Percentiles rank a stretch among this genome's conserved stretches.
phyloP scores from a whole-genome alignment of 1,139 yeast species.

The Kodamaea sp. region DNA sequence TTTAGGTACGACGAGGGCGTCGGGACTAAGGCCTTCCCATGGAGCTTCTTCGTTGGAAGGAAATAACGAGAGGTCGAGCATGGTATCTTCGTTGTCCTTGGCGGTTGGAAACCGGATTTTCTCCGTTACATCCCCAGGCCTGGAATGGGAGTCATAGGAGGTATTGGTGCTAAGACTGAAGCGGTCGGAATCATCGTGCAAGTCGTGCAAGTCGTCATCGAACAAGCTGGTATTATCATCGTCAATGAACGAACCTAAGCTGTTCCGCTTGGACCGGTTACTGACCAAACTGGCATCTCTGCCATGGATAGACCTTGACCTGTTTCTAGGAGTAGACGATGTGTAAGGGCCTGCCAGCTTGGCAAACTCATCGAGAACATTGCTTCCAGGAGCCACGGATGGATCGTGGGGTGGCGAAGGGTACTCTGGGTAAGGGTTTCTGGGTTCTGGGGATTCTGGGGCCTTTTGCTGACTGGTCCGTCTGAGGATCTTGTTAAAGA shows the following conservation, averaged over 20 bases:
- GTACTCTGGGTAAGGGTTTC: background rate
- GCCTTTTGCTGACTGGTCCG: conserved; percentile 3
- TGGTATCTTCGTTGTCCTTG: conserved; percentile 2
- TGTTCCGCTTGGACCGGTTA: conserved; percentile 5
- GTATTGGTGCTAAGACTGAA: background rate
- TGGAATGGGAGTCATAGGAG: background rate
- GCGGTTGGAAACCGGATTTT: conserved; percentile 9
- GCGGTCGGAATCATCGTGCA: conserved; percentile 3
- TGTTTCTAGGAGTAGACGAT: background rate
- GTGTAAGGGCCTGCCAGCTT: background rate
- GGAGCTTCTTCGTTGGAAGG: conserved; percentile 20
- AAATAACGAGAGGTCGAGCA: conserved; percentile 2
- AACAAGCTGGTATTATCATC: conserved; percentile 14
- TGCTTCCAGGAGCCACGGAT: background rate
- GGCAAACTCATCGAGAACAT: background rate
- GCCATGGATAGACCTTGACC: background rate
- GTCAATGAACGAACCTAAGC: conserved; percentile 12
- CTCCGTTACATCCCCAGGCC: conserved; percentile 2
- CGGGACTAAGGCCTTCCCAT: conserved; percentile 37
- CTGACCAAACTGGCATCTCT: conserved; percentile 4
- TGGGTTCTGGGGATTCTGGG: background rate
- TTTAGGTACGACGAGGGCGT: conserved; percentile 51
- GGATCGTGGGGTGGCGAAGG: background rate
- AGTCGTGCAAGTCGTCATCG: conserved; percentile 16
- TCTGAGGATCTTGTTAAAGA: conserved; percentile 19